Base-by-base conservation (phyloP, 495 filamentous ascomycete genomes). In the Bombardia bombarda region DNA sequence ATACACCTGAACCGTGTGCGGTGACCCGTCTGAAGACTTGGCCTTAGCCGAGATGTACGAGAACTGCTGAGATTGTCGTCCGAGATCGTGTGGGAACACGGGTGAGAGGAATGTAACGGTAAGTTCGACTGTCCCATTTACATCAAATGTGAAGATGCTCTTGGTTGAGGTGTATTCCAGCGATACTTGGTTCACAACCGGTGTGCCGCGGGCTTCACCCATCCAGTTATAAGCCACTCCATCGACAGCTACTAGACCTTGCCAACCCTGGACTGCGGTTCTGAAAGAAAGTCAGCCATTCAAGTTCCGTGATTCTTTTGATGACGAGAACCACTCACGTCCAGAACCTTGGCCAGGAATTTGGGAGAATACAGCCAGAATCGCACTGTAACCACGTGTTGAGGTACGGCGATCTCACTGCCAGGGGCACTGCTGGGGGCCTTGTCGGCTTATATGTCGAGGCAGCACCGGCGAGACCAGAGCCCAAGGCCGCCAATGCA, bases 61-160 rank as follows among this genome's bases (percentile, higher is more conserved):
- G 19, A 87, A 89, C 25, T 88, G 86, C 33, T 94, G 77, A 23
- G 86, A 85, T 65, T 97, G 90, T 33, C 88, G 78, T 46, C 82
- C 70, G 47, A 89, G 81, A 49, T 92, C 94, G 8, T 82, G 81
- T 1, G 89, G 84, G 10, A 86, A 95, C 32, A 97, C 84, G 0
- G 90, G 90, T 3, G 86, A 89, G 24, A 95, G 66, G 57, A 95
- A 95, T 0, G 85, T 87, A 17, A 94, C 69, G 3, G 77, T 80
- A 60, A 97, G 67, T 45, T 83, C 73, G 21, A 84, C 67, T 35
- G 78, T 70, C 2, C 75, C 67, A 17, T 61, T 75, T 17, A 95
- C 80, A 22, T 70, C 70, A 65, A 94, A 90, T 30, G 81, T 86
- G 47, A 97, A 81, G 43, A 87, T 90, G 33, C 88, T 95, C 10